phyloP scores from a whole-genome alignment of 768 basidiomycete genomes.

The Russula emetica region DNA sequence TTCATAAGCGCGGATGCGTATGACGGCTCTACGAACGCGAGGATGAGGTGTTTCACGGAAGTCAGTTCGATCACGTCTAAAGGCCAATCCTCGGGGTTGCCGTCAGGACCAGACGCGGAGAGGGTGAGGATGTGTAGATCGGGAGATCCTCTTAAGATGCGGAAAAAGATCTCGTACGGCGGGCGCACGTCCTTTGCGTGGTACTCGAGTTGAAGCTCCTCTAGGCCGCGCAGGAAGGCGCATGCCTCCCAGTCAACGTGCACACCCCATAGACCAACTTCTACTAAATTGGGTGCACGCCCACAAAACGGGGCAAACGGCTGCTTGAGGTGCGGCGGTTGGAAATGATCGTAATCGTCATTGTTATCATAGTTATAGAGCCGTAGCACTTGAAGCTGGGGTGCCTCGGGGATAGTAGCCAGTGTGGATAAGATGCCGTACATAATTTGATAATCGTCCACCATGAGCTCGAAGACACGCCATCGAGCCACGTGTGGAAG shows the following conservation, averaged over 20 bases:
- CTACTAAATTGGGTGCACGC: constrained; percentile 47
- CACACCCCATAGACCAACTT: constrained; percentile 59
- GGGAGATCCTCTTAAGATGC: constrained; percentile 51
- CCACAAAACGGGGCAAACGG: constrained; percentile 50
- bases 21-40: constrained; percentile 35
- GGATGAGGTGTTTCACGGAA: constrained; percentile 33
- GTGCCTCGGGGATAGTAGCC: constrained; percentile 44
- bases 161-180: constrained; percentile 47
- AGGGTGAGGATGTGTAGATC: constrained; percentile 51
- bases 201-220: constrained; percentile 55
- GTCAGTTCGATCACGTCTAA: constrained; percentile 28
- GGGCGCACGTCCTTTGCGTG: constrained; percentile 63
- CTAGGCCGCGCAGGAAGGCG: constrained; percentile 43
- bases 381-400: constrained; percentile 49
- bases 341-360: constrained; percentile 45
- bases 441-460: constrained; percentile 42
- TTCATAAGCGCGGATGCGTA: constrained; percentile 35
- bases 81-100: constrained; percentile 39
- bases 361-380: constrained; percentile 51
- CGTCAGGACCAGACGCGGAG: constrained; percentile 53
- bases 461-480: constrained; percentile 47
- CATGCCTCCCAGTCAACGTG: constrained; percentile 62
- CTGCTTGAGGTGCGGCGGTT: constrained; percentile 39
- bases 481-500: constrained; percentile 53
- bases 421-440: constrained; percentile 47